phyloP scores from a whole-genome alignment of 1,139 yeast genomes.

The Pichia cactophila region DNA sequence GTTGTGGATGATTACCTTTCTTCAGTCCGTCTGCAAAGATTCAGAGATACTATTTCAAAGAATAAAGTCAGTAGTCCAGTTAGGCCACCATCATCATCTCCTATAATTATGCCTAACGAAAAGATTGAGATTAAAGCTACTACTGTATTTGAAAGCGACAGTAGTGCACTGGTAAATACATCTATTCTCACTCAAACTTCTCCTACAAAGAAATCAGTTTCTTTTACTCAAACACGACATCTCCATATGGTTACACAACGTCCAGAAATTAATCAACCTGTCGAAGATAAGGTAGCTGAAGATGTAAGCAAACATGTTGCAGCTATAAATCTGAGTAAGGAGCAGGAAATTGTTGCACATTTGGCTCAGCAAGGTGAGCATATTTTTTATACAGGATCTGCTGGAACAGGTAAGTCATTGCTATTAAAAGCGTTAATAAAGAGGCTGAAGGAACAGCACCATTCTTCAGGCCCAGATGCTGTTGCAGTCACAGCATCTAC shows the following conservation, averaged over 20 bases:
- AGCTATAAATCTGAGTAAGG: slow-evolving; percentile 48
- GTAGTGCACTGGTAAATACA: not conserved
- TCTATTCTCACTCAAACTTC: not conserved
- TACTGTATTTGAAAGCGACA: not conserved
- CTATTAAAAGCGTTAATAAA: slow-evolving; percentile 64
- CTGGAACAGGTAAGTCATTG: slow-evolving; percentile 93
- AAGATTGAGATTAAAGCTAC: not conserved
- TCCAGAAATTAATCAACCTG: not conserved
- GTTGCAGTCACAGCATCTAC: slow-evolving; percentile 91
- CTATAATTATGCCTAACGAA: not conserved
- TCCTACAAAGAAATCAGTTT: not conserved
- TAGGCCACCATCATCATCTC: not conserved
- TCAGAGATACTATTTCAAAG: too few relatives aligned
- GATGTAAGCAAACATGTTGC: slow-evolving; percentile 17
- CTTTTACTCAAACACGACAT: not conserved
- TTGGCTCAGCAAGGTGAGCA: slow-evolving; percentile 56
- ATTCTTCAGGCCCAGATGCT: slow-evolving; percentile 24
- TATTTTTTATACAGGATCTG: slow-evolving; percentile 86
- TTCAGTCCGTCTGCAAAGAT: too few relatives aligned
- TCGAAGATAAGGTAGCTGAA: not conserved
- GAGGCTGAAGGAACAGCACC: slow-evolving; percentile 39
- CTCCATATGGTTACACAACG: slow-evolving; percentile 10
- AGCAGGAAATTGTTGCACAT: slow-evolving; percentile 64
- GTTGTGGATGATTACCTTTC: not conserved
- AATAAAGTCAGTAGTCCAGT: not conserved